These are phyloP conservation scores for Phytophthora constricta DNA, from an alignment of 352 stramenopile species.

Conservation along the genomic window DNA sequence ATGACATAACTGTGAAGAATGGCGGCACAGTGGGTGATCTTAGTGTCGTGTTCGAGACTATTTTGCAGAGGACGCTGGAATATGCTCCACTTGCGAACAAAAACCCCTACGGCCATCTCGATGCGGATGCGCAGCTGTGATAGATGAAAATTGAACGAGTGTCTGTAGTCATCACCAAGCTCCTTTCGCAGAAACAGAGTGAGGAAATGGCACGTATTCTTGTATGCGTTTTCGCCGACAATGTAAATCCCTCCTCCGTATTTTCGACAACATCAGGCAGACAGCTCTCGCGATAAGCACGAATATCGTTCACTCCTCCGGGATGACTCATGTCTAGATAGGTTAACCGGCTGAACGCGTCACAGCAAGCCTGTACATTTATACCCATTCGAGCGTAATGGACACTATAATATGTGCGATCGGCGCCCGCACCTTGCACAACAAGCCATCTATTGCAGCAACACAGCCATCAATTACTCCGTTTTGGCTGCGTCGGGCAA, in stretches of 20 bases:
- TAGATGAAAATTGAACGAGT: background rate
- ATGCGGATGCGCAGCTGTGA: background rate
- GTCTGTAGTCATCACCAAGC: background rate
- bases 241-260: background rate
- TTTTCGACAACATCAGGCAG: background rate
- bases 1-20: background rate
- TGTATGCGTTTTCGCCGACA: background rate
- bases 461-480: background rate
- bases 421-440: constrained; percentile 7
- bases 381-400: constrained; percentile 11
- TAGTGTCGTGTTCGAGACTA: background rate
- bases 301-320: constrained; percentile 3
- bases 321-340: constrained; percentile 14
- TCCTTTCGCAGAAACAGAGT: background rate
- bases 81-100: background rate
- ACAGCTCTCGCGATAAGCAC: background rate
- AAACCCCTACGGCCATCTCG: background rate
- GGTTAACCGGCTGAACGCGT: constrained; percentile 11
- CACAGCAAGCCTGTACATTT: constrained; percentile 6
- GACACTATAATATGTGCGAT: constrained; percentile 10
- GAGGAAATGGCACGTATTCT: background rate
- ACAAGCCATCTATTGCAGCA: constrained; percentile 10
- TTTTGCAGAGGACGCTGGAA: background rate
- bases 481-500: background rate
- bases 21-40: background rate